phyloP scores from a whole-genome alignment of 2,329 filamentous ascomycete genomes.

The Penicillium sp. region DNA sequence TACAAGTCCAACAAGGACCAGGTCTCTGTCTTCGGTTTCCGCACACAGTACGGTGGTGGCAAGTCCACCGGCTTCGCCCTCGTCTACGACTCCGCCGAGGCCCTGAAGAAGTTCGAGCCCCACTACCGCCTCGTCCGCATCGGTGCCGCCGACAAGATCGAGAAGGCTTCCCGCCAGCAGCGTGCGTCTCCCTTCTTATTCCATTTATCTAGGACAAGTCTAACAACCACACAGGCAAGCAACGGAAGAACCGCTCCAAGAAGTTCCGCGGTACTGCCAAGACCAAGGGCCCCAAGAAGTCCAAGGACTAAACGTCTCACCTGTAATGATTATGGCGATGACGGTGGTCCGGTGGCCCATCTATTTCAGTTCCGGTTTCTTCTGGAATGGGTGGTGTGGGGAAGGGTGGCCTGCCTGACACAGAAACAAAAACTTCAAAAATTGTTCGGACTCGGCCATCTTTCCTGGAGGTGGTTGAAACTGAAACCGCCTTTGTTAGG shows the following conservation, averaged over 20 bases:
- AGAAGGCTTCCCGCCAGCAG: slow-evolving; percentile 98
- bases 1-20: slow-evolving; percentile 99
- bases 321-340: slow-evolving; percentile 13
- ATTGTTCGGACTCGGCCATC: slow-evolving; percentile 6
- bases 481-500: background rate
- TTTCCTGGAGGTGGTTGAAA: background rate
- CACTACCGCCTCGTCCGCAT: slow-evolving; percentile 95
- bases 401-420: background rate
- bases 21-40: slow-evolving; percentile 96
- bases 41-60: slow-evolving; percentile 98
- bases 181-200: slow-evolving; percentile 64
- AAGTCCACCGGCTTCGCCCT: slow-evolving; percentile 99
- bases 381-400: slow-evolving; percentile 9
- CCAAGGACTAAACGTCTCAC: slow-evolving; percentile 64
- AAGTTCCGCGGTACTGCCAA: slow-evolving; percentile 97
- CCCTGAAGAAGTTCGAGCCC: slow-evolving; percentile 99
- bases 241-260: slow-evolving; percentile 99
- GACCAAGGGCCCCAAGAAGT: slow-evolving; percentile 98
- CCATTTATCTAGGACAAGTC: slow-evolving; percentile 5
- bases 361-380: slow-evolving; percentile 16
- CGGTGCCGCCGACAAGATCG: slow-evolving; percentile 87
- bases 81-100: slow-evolving; percentile 96
- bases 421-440: slow-evolving; percentile 6
- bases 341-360: slow-evolving; percentile 30
- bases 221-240: slow-evolving; percentile 74